Conservation (phyloP, 176 grass and related monocot genomes). For the Triticum turgidum region DNA sequence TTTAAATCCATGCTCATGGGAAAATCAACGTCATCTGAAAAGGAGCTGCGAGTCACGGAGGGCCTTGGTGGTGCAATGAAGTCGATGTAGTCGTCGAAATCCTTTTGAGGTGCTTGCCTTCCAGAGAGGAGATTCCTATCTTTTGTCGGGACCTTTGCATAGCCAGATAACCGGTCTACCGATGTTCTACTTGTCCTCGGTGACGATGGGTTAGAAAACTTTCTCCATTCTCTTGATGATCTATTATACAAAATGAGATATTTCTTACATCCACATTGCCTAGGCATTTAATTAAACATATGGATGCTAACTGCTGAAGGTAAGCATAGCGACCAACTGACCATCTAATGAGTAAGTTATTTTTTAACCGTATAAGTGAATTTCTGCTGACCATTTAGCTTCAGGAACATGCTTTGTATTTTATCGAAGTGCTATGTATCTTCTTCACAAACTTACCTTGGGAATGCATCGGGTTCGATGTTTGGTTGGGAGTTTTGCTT, state of each 20-base stretch:
- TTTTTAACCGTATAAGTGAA: conserved; percentile 1
- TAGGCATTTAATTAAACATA: not conserved
- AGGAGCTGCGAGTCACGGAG: conserved; percentile 56
- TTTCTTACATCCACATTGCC: not conserved
- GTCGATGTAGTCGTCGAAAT: conserved; percentile 58
- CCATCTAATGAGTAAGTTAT: not conserved
- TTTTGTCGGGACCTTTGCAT: conserved; percentile 38
- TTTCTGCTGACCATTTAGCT: not conserved
- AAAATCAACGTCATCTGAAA: conserved; percentile 65
- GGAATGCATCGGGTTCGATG: conserved; percentile 46
- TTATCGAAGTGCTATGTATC: not conserved
- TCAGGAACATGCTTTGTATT: not conserved
- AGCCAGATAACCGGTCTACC: conserved; percentile 29
- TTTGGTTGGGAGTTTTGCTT: conserved; percentile 41
- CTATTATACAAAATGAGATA: conserved; percentile 12
- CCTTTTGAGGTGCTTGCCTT: conserved; percentile 49
- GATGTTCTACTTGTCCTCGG: conserved; percentile 40
- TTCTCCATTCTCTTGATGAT: conserved; percentile 40
- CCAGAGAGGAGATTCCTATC: conserved; percentile 53
- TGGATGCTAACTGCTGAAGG: not conserved
- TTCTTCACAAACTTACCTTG: conserved; percentile 48
- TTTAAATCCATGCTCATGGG: conserved; percentile 49
- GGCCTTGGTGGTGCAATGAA: conserved; percentile 51
- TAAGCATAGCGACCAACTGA: not conserved
- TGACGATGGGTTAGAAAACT: conserved; percentile 46